These are phyloP conservation scores for Uncinocarpus reesii DNA, from an alignment of 2,329 filamentous ascomycete species.

Conservation along the genomic window DNA sequence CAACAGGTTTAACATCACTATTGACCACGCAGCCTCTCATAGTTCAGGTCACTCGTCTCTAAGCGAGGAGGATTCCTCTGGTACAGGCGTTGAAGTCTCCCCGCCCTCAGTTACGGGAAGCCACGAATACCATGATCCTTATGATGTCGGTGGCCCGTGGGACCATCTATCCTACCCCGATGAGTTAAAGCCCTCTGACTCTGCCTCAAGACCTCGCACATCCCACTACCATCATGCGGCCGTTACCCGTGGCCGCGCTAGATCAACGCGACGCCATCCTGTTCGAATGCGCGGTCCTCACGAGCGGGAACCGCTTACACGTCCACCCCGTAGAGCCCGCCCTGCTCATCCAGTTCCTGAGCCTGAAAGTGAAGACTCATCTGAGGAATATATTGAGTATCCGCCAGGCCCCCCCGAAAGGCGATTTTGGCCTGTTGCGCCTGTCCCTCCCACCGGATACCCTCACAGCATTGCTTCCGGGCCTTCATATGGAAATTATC, in stretches of 20 bases:
- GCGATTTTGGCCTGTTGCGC: conserved; percentile 27
- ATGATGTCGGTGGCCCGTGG: conserved; percentile 29
- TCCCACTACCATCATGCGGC: conserved; percentile 34
- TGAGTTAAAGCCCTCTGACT: conserved; percentile 41
- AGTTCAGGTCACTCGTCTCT: conserved; percentile 9
- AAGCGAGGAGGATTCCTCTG: conserved; percentile 37
- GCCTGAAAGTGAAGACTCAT: conserved; percentile 51
- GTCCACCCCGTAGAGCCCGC: conserved; percentile 31
- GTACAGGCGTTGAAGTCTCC: conserved; percentile 33
- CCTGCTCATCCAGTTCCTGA: conserved; percentile 30
- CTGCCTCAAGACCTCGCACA: conserved; percentile 36
- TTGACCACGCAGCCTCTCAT: conserved; percentile 9
- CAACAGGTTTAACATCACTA: conserved; percentile 9
- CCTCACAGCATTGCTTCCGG: conserved; percentile 33
- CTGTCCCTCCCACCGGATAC: conserved; percentile 27
- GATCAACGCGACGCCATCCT: conserved; percentile 21
- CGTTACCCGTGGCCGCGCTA: conserved; percentile 30
- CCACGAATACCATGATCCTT: conserved; percentile 31
- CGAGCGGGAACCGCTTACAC: conserved; percentile 30
- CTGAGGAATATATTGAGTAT: conserved; percentile 49
- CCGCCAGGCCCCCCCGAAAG: conserved; percentile 29
- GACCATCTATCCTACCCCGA: conserved; percentile 34
- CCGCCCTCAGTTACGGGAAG: conserved; percentile 32
- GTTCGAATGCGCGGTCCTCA: conserved; percentile 14
- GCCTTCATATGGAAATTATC: conserved; percentile 27